phyloP scores from a whole-genome alignment of 345 rosid genomes.

The Arabidopsis suecica region DNA sequence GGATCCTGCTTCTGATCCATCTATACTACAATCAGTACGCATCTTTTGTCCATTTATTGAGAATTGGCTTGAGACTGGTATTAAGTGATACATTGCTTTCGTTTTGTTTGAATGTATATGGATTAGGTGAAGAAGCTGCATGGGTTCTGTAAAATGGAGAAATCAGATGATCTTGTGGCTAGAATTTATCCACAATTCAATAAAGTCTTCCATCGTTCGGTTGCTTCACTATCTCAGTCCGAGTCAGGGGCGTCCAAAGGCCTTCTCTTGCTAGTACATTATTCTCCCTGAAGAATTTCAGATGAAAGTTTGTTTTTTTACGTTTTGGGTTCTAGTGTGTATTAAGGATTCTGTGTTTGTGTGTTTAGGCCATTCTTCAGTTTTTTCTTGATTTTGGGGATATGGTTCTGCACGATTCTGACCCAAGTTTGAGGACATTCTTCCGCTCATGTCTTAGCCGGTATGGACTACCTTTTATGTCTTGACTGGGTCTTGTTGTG shows the following conservation, averaged over 20 bases:
- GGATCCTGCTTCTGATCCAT: conserved; percentile 89
- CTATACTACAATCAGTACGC: conserved; percentile 70
- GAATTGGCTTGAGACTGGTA: neutral
- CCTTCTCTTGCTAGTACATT: conserved; percentile 77
- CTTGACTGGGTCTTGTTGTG: conserved; percentile 6
- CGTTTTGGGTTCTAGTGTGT: neutral
- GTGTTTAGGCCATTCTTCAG: conserved; percentile 75
- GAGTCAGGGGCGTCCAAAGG: conserved; percentile 64
- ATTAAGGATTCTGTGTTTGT: neutral
- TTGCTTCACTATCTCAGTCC: conserved; percentile 71
- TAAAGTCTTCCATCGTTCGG: conserved; percentile 90
- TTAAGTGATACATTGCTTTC: neutral
- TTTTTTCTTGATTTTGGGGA: conserved; percentile 92
- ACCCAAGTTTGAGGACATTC: conserved; percentile 74
- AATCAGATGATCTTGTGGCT: conserved; percentile 83
- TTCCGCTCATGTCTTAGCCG: conserved; percentile 91
- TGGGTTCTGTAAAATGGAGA: conserved; percentile 71
- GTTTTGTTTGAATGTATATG: conserved; percentile 19
- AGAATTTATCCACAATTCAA: conserved; percentile 81
- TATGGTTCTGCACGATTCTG: conserved; percentile 88
- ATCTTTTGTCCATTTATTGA: neutral
- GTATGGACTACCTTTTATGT: conserved; percentile 48
- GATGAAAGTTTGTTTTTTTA: neutral
- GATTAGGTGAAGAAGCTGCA: conserved; percentile 72
- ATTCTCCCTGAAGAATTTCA: neutral